Evolutionary conservation across 164 flowering plant species (phyloP).

Genomic region (Vitis cinerea): DNA sequence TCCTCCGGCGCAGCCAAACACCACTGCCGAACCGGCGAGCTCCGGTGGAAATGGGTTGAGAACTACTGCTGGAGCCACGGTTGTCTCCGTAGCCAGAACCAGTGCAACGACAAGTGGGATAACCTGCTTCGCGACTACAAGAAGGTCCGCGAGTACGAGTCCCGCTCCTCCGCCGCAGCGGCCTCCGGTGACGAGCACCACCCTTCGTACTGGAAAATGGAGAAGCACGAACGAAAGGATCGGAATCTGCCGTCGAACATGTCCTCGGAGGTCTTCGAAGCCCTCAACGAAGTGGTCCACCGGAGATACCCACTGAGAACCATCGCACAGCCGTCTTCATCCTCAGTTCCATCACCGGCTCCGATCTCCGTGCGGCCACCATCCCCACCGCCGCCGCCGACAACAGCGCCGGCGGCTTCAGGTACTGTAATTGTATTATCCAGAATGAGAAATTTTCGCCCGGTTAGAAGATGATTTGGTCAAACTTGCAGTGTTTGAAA

Average conservation of each 20-base stretch:
- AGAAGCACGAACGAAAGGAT: constrained; percentile 37
- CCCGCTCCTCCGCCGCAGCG: background rate
- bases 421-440: constrained; percentile 17
- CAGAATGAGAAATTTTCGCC: background rate
- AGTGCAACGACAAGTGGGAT: constrained; percentile 54
- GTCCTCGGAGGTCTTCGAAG: constrained; percentile 25
- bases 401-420: constrained; percentile 18
- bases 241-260: constrained; percentile 37
- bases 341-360: constrained; percentile 3
- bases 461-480: constrained; percentile 1
- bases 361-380: background rate
- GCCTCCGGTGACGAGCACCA: background rate
- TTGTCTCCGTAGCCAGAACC: constrained; percentile 43
- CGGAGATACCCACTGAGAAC: constrained; percentile 6
- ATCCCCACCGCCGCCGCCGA: constrained; percentile 6
- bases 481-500: constrained; percentile 24
- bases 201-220: constrained; percentile 35
- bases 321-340: background rate
- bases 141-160: constrained; percentile 39
- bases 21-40: constrained; percentile 26
- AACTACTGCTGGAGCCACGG: constrained; percentile 41
- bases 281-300: constrained; percentile 31
- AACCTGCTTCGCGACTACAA: constrained; percentile 45
- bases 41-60: constrained; percentile 51
- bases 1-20: background rate